Conservation (phyloP, 1,284 basidiomycete species). For the Melampsora americana region DNA sequence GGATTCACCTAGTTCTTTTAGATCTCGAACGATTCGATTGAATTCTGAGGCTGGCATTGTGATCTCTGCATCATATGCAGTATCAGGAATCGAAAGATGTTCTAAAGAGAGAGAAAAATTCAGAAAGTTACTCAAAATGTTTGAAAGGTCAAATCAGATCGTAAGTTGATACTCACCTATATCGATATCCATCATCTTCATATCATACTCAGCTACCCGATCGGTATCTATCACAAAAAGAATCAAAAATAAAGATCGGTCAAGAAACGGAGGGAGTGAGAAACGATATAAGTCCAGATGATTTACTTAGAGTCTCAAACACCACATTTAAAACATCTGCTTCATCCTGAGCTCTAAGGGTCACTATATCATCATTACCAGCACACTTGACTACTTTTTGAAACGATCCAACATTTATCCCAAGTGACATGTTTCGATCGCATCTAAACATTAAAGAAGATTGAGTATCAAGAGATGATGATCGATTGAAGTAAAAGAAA, state of each 20-base stretch:
- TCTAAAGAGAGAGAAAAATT: constrained; percentile 64
- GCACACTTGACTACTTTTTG: constrained; percentile 97
- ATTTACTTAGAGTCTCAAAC: constrained; percentile 83
- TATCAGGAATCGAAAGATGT: constrained; percentile 94
- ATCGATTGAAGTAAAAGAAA: neutral
- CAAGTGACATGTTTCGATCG: constrained; percentile 87
- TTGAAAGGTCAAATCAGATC: no score
- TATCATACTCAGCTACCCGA: constrained; percentile 94
- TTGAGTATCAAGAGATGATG: constrained; percentile 39
- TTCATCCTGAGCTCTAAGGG: constrained; percentile 86
- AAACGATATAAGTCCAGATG: constrained; percentile 38
- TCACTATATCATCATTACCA: constrained; percentile 91
- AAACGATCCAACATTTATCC: constrained; percentile 67
- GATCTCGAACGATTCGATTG: constrained; percentile 84
- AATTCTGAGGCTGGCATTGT: constrained; percentile 85
- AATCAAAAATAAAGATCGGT: constrained; percentile 40
- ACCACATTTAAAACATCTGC: constrained; percentile 83
- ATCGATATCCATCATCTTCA: constrained; percentile 99
- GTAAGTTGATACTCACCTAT: constrained; percentile 1
- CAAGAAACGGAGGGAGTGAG: constrained; percentile 25
- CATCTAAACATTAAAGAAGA: constrained; percentile 71
- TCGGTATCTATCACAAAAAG: constrained; percentile 68
- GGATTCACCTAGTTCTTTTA: constrained; percentile 85
- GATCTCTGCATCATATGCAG: constrained; percentile 91
- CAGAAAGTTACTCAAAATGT: neutral